Percentiles rank a stretch among this genome's conserved stretches.
These are phyloP conservation scores for Colletotrichum abscissum DNA, from an alignment of 2,329 filamentous ascomycete species.

Conservation along the genomic window DNA sequence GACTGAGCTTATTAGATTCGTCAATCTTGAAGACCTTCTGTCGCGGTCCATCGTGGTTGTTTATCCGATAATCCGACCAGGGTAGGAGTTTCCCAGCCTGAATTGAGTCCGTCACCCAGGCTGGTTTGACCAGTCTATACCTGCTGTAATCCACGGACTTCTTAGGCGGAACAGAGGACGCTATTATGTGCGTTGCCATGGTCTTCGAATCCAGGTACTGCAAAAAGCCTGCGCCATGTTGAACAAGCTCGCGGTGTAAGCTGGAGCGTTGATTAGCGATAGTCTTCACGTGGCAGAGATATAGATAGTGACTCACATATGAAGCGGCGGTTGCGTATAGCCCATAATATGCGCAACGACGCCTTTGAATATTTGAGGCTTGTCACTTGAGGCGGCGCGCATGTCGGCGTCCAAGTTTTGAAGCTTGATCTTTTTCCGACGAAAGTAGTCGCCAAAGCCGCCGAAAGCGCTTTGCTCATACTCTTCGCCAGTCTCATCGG, in stretches of 20 bases:
- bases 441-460: slow-evolving; percentile 91
- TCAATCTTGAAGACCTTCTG: slow-evolving; percentile 80
- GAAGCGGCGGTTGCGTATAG: slow-evolving; percentile 93
- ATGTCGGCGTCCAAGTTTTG: slow-evolving; percentile 92
- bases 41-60: slow-evolving; percentile 80
- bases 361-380: slow-evolving; percentile 88
- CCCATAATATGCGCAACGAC: slow-evolving; percentile 93
- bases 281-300: too few relatives aligned
- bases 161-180: slow-evolving; percentile 89
- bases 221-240: slow-evolving; percentile 92
- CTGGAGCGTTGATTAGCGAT: slow-evolving; percentile 41
- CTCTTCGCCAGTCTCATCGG: slow-evolving; percentile 85
- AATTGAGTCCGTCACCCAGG: slow-evolving; percentile 94
- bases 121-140: slow-evolving; percentile 93
- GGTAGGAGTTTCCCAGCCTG: slow-evolving; percentile 82
- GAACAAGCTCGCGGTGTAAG: slow-evolving; percentile 87
- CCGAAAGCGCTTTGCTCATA: slow-evolving; percentile 89
- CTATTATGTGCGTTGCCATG: slow-evolving; percentile 94
- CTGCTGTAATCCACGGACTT: slow-evolving; percentile 88
- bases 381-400: slow-evolving; percentile 74
- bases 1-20: slow-evolving; percentile 74
- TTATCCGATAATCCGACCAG: slow-evolving; percentile 86
- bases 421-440: slow-evolving; percentile 95
- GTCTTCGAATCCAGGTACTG: slow-evolving; percentile 97
- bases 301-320: slow-evolving; percentile 64